Base-by-base conservation (phyloP, 139 green algal species). In the Diplosphaera chodatii region DNA sequence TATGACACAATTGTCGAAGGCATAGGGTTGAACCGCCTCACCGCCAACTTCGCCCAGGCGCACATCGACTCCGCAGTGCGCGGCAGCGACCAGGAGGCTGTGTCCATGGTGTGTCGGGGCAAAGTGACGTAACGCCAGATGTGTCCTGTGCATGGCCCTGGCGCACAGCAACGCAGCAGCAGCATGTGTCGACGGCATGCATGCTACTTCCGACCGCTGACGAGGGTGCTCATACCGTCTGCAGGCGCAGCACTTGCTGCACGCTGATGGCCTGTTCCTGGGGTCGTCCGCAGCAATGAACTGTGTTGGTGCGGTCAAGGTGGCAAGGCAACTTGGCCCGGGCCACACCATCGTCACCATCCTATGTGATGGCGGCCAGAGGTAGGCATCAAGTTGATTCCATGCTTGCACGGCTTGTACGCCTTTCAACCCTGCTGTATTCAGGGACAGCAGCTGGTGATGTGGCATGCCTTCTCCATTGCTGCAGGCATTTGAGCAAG, bases 1-100 rank as follows among this genome's bases (percentile, higher is more conserved):
- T 96, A 92, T 72, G 94, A 99, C 87, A 99, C 94, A 30, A 93
- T 95, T 70, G 88, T 80, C 29, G 89, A 93, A 80, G 91, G 93
- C 64, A 87, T 98, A 2, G 94, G 94, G 55, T 86, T 98, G 77
- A 98, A 98, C 81, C 84, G 94, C 18, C 73, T 96, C 20, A 99
- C 94, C 0, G 59, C 64, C 8, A 98, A 98, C 83, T 98, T 98
- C 79, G 63, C 68, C 16, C 64, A 64, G 23, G 92, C 90, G 3
- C 40, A 62, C 15, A 34, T 96, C 0, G 90, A 97, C 75, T 83
- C 76, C 4, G 94, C 94, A 0, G 91, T 97, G 66, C 77, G 80
- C 59, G 87, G 82, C 30, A 88, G 76, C 2, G 94, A 99, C 73
- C 77, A 73, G 30, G 89, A 94, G 74, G 81, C 87, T 2, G 89